Conservation (phyloP, 768 basidiomycete species). For the Gymnopilus dilepis region DNA sequence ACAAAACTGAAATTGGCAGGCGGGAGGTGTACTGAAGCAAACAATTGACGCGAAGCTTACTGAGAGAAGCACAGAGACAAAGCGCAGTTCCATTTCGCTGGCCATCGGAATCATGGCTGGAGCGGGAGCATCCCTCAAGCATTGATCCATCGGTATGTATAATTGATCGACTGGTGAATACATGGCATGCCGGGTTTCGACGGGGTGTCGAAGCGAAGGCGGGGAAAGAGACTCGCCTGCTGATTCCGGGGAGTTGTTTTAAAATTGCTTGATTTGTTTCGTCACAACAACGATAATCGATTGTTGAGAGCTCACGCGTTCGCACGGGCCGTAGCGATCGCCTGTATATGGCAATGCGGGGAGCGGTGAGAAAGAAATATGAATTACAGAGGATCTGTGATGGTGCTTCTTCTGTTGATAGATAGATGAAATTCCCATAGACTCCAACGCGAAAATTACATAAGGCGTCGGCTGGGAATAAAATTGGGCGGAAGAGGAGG, state of each 20-base stretch:
- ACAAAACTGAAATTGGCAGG: background rate
- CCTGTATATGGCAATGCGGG: slow-evolving; percentile 22
- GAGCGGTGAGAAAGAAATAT: slow-evolving; percentile 12
- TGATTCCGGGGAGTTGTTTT: slow-evolving; percentile 8
- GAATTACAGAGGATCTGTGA: slow-evolving; percentile 15
- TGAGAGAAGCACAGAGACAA: background rate
- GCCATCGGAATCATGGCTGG: slow-evolving; percentile 18
- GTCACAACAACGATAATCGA: no score
- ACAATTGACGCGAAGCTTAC: slow-evolving; percentile 3
- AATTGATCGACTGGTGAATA: background rate
- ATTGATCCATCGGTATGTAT: background rate
- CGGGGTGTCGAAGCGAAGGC: background rate
- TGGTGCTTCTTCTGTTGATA: slow-evolving; percentile 16
- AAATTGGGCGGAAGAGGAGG: slow-evolving; percentile 19
- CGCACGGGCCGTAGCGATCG: slow-evolving; percentile 19
- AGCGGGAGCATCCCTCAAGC: slow-evolving; percentile 24
- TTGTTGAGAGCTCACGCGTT: slow-evolving; percentile 6
- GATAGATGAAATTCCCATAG: slow-evolving; percentile 12
- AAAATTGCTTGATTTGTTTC: slow-evolving; percentile 19
- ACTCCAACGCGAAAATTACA: slow-evolving; percentile 11
- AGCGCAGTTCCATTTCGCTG: slow-evolving; percentile 12
- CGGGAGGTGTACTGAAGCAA: background rate
- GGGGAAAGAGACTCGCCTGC: background rate
- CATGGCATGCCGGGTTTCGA: slow-evolving; percentile 3
- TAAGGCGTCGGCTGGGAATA: slow-evolving; percentile 17